Evolutionary conservation across 768 basidiomycete genomes (phyloP), one percentile per base, ranked within the genome.

Genomic region (Tulasnella sp.): DNA sequence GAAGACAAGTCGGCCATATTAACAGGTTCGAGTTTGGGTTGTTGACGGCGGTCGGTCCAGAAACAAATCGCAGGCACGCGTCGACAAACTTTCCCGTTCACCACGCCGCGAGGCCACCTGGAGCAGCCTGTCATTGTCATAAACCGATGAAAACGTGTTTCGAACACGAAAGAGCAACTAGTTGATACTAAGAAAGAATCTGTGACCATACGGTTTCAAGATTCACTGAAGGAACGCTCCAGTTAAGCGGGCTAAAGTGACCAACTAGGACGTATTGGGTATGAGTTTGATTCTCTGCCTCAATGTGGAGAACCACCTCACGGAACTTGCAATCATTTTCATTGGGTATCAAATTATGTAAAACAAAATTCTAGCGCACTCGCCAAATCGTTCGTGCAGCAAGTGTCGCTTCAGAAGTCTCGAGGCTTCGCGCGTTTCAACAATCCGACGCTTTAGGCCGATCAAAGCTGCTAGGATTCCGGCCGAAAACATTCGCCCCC

Each of bases 1-100:
- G 79, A 78, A 38, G 78, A 77, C 42, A 81, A 68, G 72, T 81
- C 80, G 15, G 79, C 70, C 78, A 78, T 78, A 34, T 34, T 64
- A 64, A 64, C 31, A 64, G 14, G 6, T 6, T 34, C 29, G 17
- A 64, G 29, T 64, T 25, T 25, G 58, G 58, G 58, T 34, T 29
- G 58, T 22, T 25, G 58, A 11, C 11, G 29, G 58, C 58, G 9
- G 58, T 34, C 31, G 58, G 58, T 64, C 58, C 29, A 64, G 58
- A 64, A 64, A 64, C 58, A 64, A 64, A 64, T 64, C 58, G 31
- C 58, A 64, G 58, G 58, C 58, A 64, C 58, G 58, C 58, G 58
- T 64, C 58, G 58, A 64, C 58, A 64, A 64, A 64, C 58, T 64
- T 42, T 25, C 22, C 49, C 49, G 49, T n/a, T n/a, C 22, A 49